Base-by-base conservation (phyloP, 2,329 filamentous ascomycete species). In the Fusarium nodosum region DNA sequence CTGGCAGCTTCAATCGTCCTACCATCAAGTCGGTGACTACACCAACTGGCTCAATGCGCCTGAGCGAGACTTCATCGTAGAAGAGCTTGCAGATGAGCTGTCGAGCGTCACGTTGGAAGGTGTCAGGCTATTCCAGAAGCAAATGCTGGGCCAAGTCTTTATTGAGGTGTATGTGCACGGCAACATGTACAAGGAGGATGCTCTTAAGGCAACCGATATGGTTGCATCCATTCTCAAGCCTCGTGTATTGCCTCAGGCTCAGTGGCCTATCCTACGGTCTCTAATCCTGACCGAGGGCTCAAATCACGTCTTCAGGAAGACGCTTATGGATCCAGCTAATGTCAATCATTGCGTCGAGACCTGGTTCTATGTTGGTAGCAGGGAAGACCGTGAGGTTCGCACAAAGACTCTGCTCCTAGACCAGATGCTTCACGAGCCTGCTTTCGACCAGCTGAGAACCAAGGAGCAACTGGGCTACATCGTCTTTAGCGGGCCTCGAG, bases 401-500 rank as follows among this genome's bases (percentile, higher is more conserved):
- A 92, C 94, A 16, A 94, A 92, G 79, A 86, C 93, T 1, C 84
- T 97, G 42, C 85, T 99, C 8, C 86, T 97, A 42, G 91, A 93
- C 28, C 96, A 98, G 79, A 92, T 99, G 82, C 90, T 93, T 0
- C 92, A 97, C 59, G 96, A 99, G 81, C 94, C 94, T 6, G 92
- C 92, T 11, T 99, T 98, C 77, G 93, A 99, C 79, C 94, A 97
- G 78, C 86, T 99, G 10, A 89, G 96, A 51, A 98, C 96, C 44
- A 97, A 98, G 80, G 95, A 99, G 79, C 95, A 99, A 80, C 90
- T 99, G 9, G 96, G 96, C 15, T 99, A 99, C 74, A 93, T 99
- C 55, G 95, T 99, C 1, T 97, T 95, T 80, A 95, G 92, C 50
- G 93, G 93, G 30, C 85, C 89, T 13, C 85, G 91, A 39, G 86